Percentiles rank a stretch among this genome's conserved stretches.
phyloP scores from a whole-genome alignment of 495 filamentous ascomycete genomes.

The Zalerion maritima region DNA sequence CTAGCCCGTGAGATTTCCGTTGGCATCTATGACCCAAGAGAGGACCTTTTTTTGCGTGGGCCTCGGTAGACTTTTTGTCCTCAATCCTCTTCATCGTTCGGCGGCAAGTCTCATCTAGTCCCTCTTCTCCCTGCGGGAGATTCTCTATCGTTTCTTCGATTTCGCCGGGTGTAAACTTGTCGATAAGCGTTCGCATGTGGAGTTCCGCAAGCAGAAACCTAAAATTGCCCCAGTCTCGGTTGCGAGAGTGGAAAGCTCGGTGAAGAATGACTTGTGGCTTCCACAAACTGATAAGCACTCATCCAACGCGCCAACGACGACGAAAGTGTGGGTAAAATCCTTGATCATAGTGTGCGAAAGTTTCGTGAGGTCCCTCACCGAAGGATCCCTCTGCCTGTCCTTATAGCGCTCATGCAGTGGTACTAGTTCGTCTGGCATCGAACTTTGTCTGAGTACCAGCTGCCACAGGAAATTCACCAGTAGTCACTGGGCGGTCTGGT shows the following conservation, averaged over 20 bases:
- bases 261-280: constrained; percentile 7
- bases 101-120: constrained; percentile 25
- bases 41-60: constrained; percentile 22
- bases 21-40: constrained; percentile 30
- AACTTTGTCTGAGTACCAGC: constrained; percentile 7
- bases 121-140: constrained; percentile 12
- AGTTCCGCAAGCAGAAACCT: constrained; percentile 43
- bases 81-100: constrained; percentile 30
- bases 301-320: constrained; percentile 35
- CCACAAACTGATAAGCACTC: constrained; percentile 18
- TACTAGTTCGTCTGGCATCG: constrained; percentile 12
- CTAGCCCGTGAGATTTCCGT: constrained; percentile 19
- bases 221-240: constrained; percentile 5
- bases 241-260: constrained; percentile 16
- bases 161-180: constrained; percentile 16
- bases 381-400: constrained; percentile 10
- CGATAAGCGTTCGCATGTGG: constrained; percentile 28
- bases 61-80: constrained; percentile 14
- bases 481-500: constrained; percentile 12
- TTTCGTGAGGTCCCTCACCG: constrained; percentile 10
- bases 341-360: constrained; percentile 10
- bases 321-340: constrained; percentile 16
- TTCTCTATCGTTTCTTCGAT: constrained; percentile 20
- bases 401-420: constrained; percentile 12
- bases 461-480: constrained; percentile 18